Evolutionary conservation across 1,284 basidiomycete genomes (phyloP).

Genomic region (Fomitiporia mediterranea): DNA sequence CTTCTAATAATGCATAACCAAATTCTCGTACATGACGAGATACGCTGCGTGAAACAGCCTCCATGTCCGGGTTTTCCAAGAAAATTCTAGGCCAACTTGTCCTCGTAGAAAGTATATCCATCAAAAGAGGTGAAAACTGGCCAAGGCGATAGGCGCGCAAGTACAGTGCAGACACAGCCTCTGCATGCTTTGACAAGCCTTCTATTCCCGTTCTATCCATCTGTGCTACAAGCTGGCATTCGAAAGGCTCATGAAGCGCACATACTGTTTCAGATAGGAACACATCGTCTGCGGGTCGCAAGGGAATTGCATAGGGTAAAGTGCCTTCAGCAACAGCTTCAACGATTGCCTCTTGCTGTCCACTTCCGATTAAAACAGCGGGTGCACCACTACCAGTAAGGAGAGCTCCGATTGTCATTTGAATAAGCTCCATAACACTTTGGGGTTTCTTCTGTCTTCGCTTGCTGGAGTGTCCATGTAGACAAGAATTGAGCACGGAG

Average conservation of each 20-base stretch:
- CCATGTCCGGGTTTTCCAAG: conserved; percentile 70
- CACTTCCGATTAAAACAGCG: conserved; percentile 43
- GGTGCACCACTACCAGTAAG: conserved; percentile 40
- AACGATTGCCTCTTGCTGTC: conserved; percentile 60
- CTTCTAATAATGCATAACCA: conserved; percentile 65
- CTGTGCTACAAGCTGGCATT: conserved; percentile 9
- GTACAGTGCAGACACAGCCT: conserved; percentile 37
- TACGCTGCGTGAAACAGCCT: conserved; percentile 56
- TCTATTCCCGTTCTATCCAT: conserved; percentile 12
- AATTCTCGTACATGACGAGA: conserved; percentile 59
- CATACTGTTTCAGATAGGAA: conserved; percentile 50
- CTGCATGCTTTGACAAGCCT: conserved; percentile 31
- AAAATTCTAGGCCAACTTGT: conserved; percentile 69
- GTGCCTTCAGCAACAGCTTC: conserved; percentile 69
- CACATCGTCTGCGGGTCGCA: conserved; percentile 54
- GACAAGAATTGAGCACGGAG: conserved; percentile 47
- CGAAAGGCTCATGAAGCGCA: conserved; percentile 9
- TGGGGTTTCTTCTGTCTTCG: conserved; percentile 47
- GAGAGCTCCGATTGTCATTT: conserved; percentile 54
- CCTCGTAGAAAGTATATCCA: conserved; percentile 56
- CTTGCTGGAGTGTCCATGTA: conserved; percentile 38
- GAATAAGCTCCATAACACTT: conserved; percentile 72
- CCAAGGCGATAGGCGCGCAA: conserved; percentile 61
- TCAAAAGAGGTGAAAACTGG: conserved; percentile 47
- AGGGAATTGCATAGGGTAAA: conserved; percentile 63